A percentile compares a stretch with the other conserved stretches of the same genome.
phyloP scores from a whole-genome alignment of 192 early-diverging fungal genomes.

The Rhizoclosmatium sp. region DNA sequence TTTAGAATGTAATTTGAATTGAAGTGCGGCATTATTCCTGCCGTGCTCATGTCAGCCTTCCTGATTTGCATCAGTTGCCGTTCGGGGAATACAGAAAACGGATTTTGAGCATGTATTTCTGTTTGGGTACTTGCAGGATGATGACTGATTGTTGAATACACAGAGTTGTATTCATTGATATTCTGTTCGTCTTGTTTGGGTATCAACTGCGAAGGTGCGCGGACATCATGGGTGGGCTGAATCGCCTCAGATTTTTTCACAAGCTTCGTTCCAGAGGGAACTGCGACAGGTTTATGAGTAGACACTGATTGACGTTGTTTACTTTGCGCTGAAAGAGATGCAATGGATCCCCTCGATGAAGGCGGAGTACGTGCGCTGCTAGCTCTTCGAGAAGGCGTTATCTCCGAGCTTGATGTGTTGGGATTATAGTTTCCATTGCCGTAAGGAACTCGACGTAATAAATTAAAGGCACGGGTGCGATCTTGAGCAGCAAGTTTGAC shows the following conservation, averaged over 20 bases:
- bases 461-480: neutral
- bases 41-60: neutral
- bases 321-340: neutral
- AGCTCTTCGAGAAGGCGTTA: neutral
- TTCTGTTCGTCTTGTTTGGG: neutral
- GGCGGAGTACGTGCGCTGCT: neutral
- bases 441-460: slow-evolving; percentile 8
- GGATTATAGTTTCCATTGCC: neutral
- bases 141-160: too few relatives aligned
- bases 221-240: neutral
- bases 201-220: neutral
- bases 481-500: slow-evolving; percentile 6
- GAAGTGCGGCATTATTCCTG: slow-evolving; percentile 10
- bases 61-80: slow-evolving; percentile 8
- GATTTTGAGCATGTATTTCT: neutral
- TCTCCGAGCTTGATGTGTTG: neutral
- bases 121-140: too few relatives aligned
- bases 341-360: neutral
- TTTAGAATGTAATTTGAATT: slow-evolving; percentile 13
- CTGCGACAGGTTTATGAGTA: too few relatives aligned
- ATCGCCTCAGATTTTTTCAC: too few relatives aligned
- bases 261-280: too few relatives aligned
- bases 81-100: slow-evolving; percentile 10
- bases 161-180: too few relatives aligned
- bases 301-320: too few relatives aligned